Percentiles rank a stretch among this genome's conserved stretches.
Evolutionary conservation across 139 green algal species (phyloP).

Genomic region (Gonium pectorale): DNA sequence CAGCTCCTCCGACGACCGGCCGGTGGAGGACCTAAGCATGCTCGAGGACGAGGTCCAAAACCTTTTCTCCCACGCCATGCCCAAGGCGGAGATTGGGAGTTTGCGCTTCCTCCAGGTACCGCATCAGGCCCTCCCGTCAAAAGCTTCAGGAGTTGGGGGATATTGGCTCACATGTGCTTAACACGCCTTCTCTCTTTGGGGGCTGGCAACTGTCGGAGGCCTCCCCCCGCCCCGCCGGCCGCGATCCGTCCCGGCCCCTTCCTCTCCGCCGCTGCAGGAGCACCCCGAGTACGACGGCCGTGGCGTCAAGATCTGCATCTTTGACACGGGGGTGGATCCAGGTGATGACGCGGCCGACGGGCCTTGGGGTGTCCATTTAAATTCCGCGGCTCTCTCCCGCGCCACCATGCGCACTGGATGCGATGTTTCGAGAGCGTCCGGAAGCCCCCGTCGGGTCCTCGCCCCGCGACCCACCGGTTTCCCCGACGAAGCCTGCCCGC

Average conservation of each 20-base stretch:
- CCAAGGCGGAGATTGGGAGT: constrained; percentile 88
- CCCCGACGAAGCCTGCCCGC: too few species aligned
- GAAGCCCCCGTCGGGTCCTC: too few species aligned
- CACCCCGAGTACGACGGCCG: constrained; percentile 86
- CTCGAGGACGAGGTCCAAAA: background rate
- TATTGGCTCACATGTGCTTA: too few species aligned
- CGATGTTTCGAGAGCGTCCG: too few species aligned
- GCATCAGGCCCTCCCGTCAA: too few species aligned
- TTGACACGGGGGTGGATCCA: constrained; percentile 87
- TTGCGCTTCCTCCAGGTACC: constrained; percentile 67
- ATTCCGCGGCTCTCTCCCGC: too few species aligned
- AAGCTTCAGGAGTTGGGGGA: too few species aligned
- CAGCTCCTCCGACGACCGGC: background rate
- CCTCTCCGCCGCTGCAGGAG: constrained; percentile 52
- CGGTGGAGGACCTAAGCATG: background rate
- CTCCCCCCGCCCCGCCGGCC: background rate
- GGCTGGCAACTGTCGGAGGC: background rate
- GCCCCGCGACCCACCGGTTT: too few species aligned
- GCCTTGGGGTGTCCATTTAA: background rate
- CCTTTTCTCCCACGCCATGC: constrained; percentile 68
- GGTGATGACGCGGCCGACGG: background rate
- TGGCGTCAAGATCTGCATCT: constrained; percentile 86
- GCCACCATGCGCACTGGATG: too few species aligned
- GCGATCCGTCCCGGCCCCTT: background rate
- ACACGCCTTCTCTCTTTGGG: too few species aligned